Base-by-base conservation (phyloP, 2,329 filamentous ascomycete species). In the Leptographium flavum region DNA sequence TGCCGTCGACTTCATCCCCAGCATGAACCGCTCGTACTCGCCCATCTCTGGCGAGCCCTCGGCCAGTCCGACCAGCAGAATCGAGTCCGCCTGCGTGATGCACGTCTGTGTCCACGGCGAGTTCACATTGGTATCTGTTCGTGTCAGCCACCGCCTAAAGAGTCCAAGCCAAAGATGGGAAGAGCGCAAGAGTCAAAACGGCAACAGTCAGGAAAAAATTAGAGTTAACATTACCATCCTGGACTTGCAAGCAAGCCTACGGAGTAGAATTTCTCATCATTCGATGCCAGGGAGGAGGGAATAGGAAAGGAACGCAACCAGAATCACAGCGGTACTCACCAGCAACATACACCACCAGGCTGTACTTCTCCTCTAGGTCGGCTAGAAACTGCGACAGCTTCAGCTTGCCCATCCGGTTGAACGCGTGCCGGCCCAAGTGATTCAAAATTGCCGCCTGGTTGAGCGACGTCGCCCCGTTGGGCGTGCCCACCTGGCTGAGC, bases 21-120 rank as follows among this genome's bases (percentile, higher is more conserved):
- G 73, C 57, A 98, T 76, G 59, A 98, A 95, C 3, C 92, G 78
- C 60, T 98, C 92, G 54, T 96, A 98, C 60, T 98, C 93, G 36
- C 92, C 92, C 52, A 96, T 92, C 38, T 76, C 81, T 0, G 92
- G 83, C 3, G 88, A 94, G 1, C 83, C 82, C 58, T 96, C 92
- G 1, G 88, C 92, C 14, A 96, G 66, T 1, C 87, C 92, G 25
- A 98, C 87, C 9, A 98, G 71, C 8, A 98, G 71, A 51, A 98
- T 95, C 54, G 88, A 95, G 62, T 98, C 92, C 2, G 92, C 92
- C 62, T 98, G 92, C 15, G 83, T 83, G 52, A 98, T 95, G 60
- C 93, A 98, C 0, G 92, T 96, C 57, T 95, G 87, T 1, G 93
- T 98, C 92, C 92, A 98, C 0, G 90, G 88, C 2, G 93, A 87